phyloP scores from a whole-genome alignment of 1,139 yeast species.

The Blastobotrys elegans region DNA sequence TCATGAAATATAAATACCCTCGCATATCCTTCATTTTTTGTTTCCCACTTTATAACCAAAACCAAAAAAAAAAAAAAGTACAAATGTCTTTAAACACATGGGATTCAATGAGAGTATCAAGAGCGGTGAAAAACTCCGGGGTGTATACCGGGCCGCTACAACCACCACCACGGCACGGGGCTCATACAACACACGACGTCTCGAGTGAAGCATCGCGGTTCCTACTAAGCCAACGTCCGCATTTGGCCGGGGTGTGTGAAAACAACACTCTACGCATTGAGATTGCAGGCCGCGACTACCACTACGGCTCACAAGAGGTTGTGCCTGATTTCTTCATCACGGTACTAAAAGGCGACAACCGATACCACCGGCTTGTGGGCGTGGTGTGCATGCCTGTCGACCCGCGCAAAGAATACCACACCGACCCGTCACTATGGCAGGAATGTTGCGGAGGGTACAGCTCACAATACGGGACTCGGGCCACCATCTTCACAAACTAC shows the following conservation, averaged over 20 bases:
- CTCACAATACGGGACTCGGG: neutral
- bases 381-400: conserved; percentile 2
- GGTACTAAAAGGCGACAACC: neutral
- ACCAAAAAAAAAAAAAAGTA: neutral
- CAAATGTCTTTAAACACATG: conserved; percentile 3
- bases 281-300: neutral
- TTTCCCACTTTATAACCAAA: neutral
- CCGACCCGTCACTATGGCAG: neutral
- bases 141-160: neutral
- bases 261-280: conserved; percentile 3
- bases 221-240: neutral
- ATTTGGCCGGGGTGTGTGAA: neutral
- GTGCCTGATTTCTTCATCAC: conserved; percentile 4
- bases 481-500: conserved; percentile 6
- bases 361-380: neutral
- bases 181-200: neutral
- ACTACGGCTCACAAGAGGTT: neutral
- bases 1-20: neutral
- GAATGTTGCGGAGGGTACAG: neutral
- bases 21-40: neutral
- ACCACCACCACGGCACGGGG: neutral
- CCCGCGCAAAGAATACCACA: neutral
- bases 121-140: neutral
- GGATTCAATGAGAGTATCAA: neutral
- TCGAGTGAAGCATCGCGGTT: neutral